Conservation (phyloP, 257 asterid species). For the Paulownia fortunei region DNA sequence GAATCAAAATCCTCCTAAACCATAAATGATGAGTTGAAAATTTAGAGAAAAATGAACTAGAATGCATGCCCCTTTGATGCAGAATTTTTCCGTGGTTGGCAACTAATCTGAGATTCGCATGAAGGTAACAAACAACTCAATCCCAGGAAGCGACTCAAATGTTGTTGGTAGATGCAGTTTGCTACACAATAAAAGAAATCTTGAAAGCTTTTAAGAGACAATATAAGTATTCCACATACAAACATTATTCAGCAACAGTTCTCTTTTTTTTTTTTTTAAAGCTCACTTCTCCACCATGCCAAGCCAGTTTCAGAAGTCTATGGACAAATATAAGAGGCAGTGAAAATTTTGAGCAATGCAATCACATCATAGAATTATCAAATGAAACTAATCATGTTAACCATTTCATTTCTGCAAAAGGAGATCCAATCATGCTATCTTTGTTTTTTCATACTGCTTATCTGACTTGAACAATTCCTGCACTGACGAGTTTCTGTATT, state of each 20-base stretch:
- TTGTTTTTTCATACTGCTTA: slow-evolving; percentile 19
- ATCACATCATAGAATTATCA: background rate
- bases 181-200: too few species aligned
- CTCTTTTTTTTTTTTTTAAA: background rate
- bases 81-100: too few species aligned
- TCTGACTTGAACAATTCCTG: slow-evolving; percentile 85
- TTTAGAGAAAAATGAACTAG: too few species aligned
- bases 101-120: too few species aligned
- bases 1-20: too few species aligned
- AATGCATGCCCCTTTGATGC: too few species aligned
- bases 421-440: background rate
- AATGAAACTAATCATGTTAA: background rate
- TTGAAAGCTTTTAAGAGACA: background rate
- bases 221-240: background rate
- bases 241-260: too few species aligned
- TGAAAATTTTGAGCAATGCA: background rate
- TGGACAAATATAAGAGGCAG: background rate
- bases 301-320: background rate
- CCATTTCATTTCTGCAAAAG: background rate
- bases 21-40: too few species aligned
- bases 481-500: slow-evolving; percentile 84
- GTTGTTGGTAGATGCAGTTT: too few species aligned
- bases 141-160: too few species aligned
- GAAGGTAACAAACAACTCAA: too few species aligned
- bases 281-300: background rate